A percentile compares a stretch with the other conserved stretches of the same genome.
Conservation (phyloP, 352 stramenopile species). For the Ophiocytium majus region DNA sequence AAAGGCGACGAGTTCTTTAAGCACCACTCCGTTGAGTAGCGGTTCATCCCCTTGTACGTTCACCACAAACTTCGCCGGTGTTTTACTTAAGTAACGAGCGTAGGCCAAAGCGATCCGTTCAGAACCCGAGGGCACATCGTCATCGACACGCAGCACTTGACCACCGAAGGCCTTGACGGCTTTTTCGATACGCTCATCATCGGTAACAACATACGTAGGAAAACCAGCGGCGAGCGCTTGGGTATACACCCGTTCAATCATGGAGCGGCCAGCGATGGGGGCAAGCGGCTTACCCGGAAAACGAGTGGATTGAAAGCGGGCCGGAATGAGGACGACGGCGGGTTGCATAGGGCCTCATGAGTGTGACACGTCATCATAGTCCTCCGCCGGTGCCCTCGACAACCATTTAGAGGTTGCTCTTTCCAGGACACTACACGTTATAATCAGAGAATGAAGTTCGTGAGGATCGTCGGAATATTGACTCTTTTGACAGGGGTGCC, state of each 20-base stretch:
- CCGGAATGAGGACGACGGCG: constrained; percentile 5
- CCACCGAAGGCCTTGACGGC: neutral
- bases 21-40: neutral
- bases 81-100: no score
- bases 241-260: neutral
- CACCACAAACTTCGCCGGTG: no score
- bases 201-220: neutral
- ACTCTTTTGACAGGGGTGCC: neutral
- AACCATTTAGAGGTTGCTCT: neutral
- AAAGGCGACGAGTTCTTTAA: constrained; percentile 2
- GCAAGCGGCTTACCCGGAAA: neutral
- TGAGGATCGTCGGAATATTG: neutral
- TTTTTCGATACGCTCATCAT: neutral
- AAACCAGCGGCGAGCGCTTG: neutral
- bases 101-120: constrained; percentile 8
- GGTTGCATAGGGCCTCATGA: neutral
- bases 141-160: neutral
- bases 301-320: neutral
- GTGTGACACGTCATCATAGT: neutral
- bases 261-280: neutral
- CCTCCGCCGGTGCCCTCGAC: neutral
- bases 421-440: neutral
- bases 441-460: neutral
- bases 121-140: neutral
- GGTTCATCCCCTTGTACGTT: constrained; percentile 3